phyloP scores from a whole-genome alignment of 257 asterid species.

The Nicotiana tabacum region DNA sequence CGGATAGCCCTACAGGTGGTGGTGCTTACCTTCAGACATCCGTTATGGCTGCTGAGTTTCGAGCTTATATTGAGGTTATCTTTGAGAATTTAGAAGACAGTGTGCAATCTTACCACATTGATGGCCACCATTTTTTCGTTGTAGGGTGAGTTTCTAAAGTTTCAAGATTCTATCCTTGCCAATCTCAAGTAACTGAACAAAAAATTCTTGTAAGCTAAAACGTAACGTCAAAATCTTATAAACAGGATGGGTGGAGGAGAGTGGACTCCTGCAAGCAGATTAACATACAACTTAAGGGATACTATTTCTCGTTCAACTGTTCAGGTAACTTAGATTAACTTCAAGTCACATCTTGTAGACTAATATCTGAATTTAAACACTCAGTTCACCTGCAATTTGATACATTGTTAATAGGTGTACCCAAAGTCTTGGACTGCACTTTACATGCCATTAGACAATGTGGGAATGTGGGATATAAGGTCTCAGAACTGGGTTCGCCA shows the following conservation, averaged over 20 bases:
- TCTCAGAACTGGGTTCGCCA: constrained; percentile 41
- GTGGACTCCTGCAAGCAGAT: constrained; percentile 38
- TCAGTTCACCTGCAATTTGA: neutral
- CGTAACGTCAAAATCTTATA: neutral
- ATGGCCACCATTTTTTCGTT: constrained; percentile 16
- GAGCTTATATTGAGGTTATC: constrained; percentile 26
- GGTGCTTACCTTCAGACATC: constrained; percentile 28
- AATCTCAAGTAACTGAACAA: neutral
- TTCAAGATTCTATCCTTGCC: neutral
- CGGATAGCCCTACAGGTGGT: constrained; percentile 20
- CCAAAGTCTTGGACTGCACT: constrained; percentile 37
- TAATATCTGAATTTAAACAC: neutral
- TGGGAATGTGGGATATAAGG: constrained; percentile 44
- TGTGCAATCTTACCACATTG: constrained; percentile 19
- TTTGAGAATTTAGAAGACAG: constrained; percentile 24
- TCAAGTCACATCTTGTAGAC: neutral
- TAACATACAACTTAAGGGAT: constrained; percentile 32
- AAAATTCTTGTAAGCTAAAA: neutral
- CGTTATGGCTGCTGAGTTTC: constrained; percentile 34
- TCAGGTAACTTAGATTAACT: constrained; percentile 21
- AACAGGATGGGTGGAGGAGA: constrained; percentile 41
- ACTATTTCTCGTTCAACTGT: constrained; percentile 38
- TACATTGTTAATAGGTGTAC: constrained; percentile 19
- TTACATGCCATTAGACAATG: constrained; percentile 43
- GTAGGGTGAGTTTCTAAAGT: constrained; percentile 8